Evolutionary conservation across 345 rosid genomes (phyloP), one percentile per base, ranked within the genome.

Genomic region (Draba incana): DNA sequence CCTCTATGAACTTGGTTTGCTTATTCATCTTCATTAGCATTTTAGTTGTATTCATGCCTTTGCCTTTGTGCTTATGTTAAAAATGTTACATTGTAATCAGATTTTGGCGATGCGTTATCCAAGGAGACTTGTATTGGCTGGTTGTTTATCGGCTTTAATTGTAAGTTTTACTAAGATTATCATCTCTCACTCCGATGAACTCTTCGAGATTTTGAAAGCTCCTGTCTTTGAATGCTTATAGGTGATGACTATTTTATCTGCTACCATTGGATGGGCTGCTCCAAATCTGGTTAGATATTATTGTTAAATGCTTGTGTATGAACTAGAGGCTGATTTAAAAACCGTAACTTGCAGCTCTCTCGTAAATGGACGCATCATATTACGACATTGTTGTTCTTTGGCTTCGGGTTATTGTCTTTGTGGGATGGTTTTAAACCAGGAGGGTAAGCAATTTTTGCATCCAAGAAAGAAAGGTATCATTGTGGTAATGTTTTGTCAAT

Each of bases 61-160:
- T 14, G 20, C 38, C 1, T 41, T 7, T 64, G 7, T 49, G 57
- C 37, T 16, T 30, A 43, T 58, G 37, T n/a, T 27, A 37, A 9
- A 25, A 3, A 6, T 55, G n/a, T 25, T 69, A 62, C 66, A 68
- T 59, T 69, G 70, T 77, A n/a, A 62, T 11, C 57, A 92, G 98
- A 89, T 92, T 79, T 75, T 90, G 87, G 98, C 98, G 30, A 92
- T 92, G 97, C 92, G 97, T 42, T 93, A 92, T 64, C 97, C 97
- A 0, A 86, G 97, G 81, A 85, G 93, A 80, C 86, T 89, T 67
- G 98, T 92, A 54, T 83, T 92, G 75, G 73, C 88, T 46, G 98
- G 97, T 70, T 92, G 93, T 82, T 50, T 92, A 46, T 80, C 82
- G 42, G 84, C 98, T 64, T 54, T 88, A 70, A 76, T 83, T 48